A percentile compares a stretch with the other conserved stretches of the same genome.
These are phyloP conservation scores for Pelagophyceae sp. DNA, from an alignment of 352 stramenopile species.

Conservation along the genomic window DNA sequence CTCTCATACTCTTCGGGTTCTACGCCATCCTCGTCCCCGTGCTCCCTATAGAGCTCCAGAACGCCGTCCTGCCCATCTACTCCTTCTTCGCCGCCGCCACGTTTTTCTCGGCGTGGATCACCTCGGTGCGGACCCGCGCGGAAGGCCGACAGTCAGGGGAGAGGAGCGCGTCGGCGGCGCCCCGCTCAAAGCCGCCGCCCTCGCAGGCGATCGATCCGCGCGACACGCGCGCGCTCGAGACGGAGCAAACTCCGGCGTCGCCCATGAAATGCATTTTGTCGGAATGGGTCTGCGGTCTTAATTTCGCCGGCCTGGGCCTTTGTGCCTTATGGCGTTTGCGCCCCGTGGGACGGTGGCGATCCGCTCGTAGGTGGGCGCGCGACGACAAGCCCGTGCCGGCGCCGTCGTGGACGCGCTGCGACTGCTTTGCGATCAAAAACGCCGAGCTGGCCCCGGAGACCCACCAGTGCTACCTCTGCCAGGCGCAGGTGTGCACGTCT, in stretches of 20 bases:
- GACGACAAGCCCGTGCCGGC: neutral
- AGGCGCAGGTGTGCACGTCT: conserved; percentile 42
- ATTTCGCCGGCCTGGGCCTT: too few species aligned
- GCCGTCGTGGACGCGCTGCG: neutral
- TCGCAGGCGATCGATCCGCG: neutral
- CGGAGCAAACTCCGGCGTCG: neutral
- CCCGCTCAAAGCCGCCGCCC: neutral
- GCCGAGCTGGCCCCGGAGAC: conserved; percentile 31
- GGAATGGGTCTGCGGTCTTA: too few species aligned
- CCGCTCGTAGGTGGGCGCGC: too few species aligned
- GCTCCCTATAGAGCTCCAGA: conserved; percentile 30
- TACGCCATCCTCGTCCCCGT: conserved; percentile 42
- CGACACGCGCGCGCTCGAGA: neutral
- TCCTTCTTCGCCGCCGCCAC: conserved; percentile 42
- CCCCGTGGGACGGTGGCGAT: too few species aligned
- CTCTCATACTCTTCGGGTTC: conserved; percentile 45
- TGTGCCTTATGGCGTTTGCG: too few species aligned
- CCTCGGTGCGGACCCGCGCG: conserved; percentile 23
- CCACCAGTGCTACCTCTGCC: conserved; percentile 58
- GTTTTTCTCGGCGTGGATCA: conserved; percentile 29
- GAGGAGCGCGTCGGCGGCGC: neutral
- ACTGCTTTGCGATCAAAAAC: neutral
- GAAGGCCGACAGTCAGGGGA: conserved; percentile 6
- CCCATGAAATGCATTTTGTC: too few species aligned
- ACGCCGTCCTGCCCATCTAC: neutral